These are phyloP conservation scores for Penicillium sp. DNA, from an alignment of 2,329 filamentous ascomycete species.

Conservation along the genomic window DNA sequence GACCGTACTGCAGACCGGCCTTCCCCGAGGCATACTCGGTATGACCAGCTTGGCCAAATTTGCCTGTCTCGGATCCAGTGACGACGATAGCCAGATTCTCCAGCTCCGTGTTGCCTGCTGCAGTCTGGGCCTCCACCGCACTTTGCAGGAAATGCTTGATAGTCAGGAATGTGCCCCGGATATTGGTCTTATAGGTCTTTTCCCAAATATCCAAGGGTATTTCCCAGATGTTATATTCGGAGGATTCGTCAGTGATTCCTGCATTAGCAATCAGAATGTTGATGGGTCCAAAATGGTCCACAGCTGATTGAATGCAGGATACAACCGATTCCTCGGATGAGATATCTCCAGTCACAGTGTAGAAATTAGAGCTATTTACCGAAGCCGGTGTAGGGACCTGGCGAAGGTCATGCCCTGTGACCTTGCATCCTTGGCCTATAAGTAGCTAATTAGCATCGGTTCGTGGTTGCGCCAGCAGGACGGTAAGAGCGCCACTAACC, in stretches of 20 bases:
- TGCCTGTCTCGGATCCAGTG: slow-evolving; percentile 56
- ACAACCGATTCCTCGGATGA: slow-evolving; percentile 52
- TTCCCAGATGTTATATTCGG: slow-evolving; percentile 57
- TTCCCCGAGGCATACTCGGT: slow-evolving; percentile 55
- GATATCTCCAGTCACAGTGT: slow-evolving; percentile 53
- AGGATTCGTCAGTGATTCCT: slow-evolving; percentile 56
- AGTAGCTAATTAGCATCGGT: slow-evolving; percentile 3
- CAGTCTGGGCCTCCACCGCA: slow-evolving; percentile 47
- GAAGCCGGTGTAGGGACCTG: slow-evolving; percentile 42
- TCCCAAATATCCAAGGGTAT: slow-evolving; percentile 57
- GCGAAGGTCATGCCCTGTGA: slow-evolving; percentile 54
- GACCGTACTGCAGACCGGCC: slow-evolving; percentile 56
- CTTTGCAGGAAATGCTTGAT: slow-evolving; percentile 59
- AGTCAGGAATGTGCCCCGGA: slow-evolving; percentile 58
- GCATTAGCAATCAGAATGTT: slow-evolving; percentile 60
- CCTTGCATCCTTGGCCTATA: slow-evolving; percentile 57
- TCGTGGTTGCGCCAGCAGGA: neutral
- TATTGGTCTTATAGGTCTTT: slow-evolving; percentile 54
- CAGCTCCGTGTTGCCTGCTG: slow-evolving; percentile 43
- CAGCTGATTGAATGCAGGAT: slow-evolving; percentile 47
- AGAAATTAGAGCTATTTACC: slow-evolving; percentile 33
- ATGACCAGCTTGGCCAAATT: slow-evolving; percentile 10
- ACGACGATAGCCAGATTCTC: slow-evolving; percentile 58
- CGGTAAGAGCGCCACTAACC: slow-evolving; percentile 42
- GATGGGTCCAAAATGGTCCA: slow-evolving; percentile 53